Base-by-base conservation (phyloP, 2,329 filamentous ascomycete genomes). In the Aureobasidium sp. region DNA sequence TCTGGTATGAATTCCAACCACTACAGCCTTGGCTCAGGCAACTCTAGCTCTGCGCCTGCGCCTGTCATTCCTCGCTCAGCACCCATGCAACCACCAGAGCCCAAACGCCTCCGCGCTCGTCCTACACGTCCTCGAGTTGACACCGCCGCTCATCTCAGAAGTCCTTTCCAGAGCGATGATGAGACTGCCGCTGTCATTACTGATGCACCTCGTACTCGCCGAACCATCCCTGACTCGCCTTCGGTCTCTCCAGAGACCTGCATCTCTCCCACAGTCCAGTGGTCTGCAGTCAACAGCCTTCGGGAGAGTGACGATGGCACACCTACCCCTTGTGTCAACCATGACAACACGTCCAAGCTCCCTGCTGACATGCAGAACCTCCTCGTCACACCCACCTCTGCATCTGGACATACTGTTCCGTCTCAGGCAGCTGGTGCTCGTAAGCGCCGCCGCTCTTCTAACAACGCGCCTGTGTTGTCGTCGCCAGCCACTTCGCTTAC, bases 161-260 rank as follows among this genome's bases (percentile, higher is more conserved):
- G 56, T 20, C 46, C 56, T 4, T 50, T 51, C 36, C 56, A 43
- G 17, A 59, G 55, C 32, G 55, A 59, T 10, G 43, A 59, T 12
- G 55, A 59, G 26, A 15, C 20, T 12, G 55, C 43, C 5, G 55
- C 55, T 2, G 37, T 59, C 20, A 32, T 59, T 8, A 37, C 41
- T 10, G 44, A 50, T 13, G 29, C 56, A 2, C 2, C 26, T 5
- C 27, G 26, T 8, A 8, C 44, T 13, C 56, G 44, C 15, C 56
- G 44, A 26, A 50, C 5, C n/a, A 41, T 62, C 32, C 43, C 60
- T 24, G 66, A 68, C 12, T 69, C 67, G 7, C 68, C 68, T 8
- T 62, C 61, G 17, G 60, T 72, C 5, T 73, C 71, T 20, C 71
- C 71, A n/a, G 72, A 71, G 63, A 68, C 67, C 7, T 8, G 20